These are phyloP conservation scores for Metroxylon sagu DNA, from an alignment of 176 grass and related monocot species.

Conservation along the genomic window DNA sequence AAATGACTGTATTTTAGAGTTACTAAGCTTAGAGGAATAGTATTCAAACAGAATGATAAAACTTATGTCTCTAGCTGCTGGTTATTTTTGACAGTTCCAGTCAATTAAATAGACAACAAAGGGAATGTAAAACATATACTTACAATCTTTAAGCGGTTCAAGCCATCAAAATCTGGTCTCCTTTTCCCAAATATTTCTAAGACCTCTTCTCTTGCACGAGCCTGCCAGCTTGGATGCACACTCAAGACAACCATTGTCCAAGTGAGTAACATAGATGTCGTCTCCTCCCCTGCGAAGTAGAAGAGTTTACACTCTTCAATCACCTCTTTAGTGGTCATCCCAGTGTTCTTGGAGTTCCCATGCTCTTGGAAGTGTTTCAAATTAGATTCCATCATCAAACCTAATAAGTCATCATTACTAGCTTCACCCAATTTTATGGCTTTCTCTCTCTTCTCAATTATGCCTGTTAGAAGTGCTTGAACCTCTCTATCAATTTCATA, in stretches of 20 bases:
- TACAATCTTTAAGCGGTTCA: constrained; percentile 44
- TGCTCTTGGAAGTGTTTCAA: neutral
- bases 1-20: too few species aligned
- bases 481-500: constrained; percentile 19
- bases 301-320: constrained; percentile 88
- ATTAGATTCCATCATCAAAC: constrained; percentile 22
- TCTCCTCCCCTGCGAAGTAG: constrained; percentile 86
- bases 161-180: constrained; percentile 49
- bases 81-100: too few species aligned
- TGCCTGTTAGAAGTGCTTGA: constrained; percentile 11
- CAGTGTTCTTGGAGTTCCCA: too few species aligned
- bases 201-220: constrained; percentile 62
- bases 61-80: too few species aligned
- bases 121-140: constrained; percentile 5
- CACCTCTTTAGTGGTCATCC: constrained; percentile 18
- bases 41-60: too few species aligned
- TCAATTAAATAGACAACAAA: too few species aligned
- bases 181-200: constrained; percentile 26
- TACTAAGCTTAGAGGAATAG: too few species aligned
- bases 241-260: constrained; percentile 66
- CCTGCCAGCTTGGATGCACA: constrained; percentile 81
- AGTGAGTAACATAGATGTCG: constrained; percentile 65
- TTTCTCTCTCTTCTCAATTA: constrained; percentile 20
- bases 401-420: constrained; percentile 8
- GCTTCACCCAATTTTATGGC: constrained; percentile 3